Base-by-base conservation (phyloP, 768 basidiomycete genomes). In the Antrodiella citrinella region DNA sequence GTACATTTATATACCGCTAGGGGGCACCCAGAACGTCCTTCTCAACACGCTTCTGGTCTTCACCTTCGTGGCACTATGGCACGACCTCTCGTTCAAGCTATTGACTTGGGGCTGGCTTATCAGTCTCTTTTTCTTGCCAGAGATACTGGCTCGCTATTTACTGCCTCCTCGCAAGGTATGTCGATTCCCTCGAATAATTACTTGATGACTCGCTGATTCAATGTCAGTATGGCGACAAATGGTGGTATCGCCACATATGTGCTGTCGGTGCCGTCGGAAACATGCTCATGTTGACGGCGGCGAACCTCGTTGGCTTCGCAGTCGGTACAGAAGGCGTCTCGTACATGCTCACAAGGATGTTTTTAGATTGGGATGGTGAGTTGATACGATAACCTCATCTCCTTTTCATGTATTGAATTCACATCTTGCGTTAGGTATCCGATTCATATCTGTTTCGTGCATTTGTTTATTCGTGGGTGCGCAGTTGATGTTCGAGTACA, bases 71-170 rank as follows among this genome's bases (percentile, higher is more conserved):
- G 95, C 96, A 0, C 69, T 99, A 18, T 99, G 95, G 95, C 96
- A 99, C 58, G 96, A 97, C 62, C 73, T 97, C 1, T 87, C 88
- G 0, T 84, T 95, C 65, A 75, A 75, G 21, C 75, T 98, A 3
- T 73, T 99, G 1, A 83, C 91, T 1, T 99, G 94, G 94, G 95
- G 96, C 2, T 98, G 96, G 96, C 82, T 96, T 9, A 76, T 95
- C 52, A 88, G 82, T 60, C 53, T 95, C 44, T 96, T 99, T 66
- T 83, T 99, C 53, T 53, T 92, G 4, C 95, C 94, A 0, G 95
- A 98, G 67, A 59, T 96, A 9, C 51, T 76, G 0, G 88, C 82
- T 1, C 66, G 72, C 9, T 75, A 69, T 54, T 18, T 86, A 1
- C 61, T 97, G 2, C 82, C 90, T 0, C 66, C 70, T 15, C 70